Evolutionary conservation across 2,329 filamentous ascomycete genomes (phyloP).

Genomic region (Pezicula neosporulosa): DNA sequence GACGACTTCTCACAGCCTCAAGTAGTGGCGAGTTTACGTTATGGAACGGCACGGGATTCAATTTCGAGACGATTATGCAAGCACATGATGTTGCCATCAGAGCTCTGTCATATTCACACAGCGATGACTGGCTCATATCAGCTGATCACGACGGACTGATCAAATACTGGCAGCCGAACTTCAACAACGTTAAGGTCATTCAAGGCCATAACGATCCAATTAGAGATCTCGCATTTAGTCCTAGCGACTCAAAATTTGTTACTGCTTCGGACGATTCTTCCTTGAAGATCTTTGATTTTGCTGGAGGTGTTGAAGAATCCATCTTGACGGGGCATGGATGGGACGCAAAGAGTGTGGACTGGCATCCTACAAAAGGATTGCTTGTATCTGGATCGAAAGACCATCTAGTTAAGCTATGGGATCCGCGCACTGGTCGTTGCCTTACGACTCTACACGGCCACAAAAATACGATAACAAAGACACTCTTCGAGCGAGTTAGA

Average conservation of each 20-base stretch:
- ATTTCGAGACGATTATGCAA: constrained; percentile 99
- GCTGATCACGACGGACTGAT: constrained; percentile 92
- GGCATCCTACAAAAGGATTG: constrained; percentile 93
- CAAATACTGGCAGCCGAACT: constrained; percentile 99
- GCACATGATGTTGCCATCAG: constrained; percentile 88
- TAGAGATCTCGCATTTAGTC: constrained; percentile 87
- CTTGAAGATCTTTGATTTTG: constrained; percentile 95
- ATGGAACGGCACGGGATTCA: constrained; percentile 99
- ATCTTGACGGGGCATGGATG: constrained; percentile 91
- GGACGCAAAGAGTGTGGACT: constrained; percentile 96
- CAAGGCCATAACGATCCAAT: constrained; percentile 88
- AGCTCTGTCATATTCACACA: constrained; percentile 84
- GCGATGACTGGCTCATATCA: constrained; percentile 94
- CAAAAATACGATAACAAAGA: constrained; percentile 95
- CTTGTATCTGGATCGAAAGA: constrained; percentile 97
- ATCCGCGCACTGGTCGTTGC: constrained; percentile 86
- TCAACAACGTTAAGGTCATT: constrained; percentile 97
- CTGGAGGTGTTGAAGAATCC: constrained; percentile 76
- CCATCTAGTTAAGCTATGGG: constrained; percentile 96
- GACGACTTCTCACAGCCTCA: constrained; percentile 85
- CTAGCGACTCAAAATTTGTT: constrained; percentile 92
- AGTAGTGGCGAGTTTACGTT: constrained; percentile 97
- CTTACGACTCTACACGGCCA: constrained; percentile 93
- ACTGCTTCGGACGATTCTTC: constrained; percentile 93
- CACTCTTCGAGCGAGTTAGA: constrained; percentile 81